Conservation (phyloP, 2,329 filamentous ascomycete species). For the Thielaviopsis euricoi region DNA sequence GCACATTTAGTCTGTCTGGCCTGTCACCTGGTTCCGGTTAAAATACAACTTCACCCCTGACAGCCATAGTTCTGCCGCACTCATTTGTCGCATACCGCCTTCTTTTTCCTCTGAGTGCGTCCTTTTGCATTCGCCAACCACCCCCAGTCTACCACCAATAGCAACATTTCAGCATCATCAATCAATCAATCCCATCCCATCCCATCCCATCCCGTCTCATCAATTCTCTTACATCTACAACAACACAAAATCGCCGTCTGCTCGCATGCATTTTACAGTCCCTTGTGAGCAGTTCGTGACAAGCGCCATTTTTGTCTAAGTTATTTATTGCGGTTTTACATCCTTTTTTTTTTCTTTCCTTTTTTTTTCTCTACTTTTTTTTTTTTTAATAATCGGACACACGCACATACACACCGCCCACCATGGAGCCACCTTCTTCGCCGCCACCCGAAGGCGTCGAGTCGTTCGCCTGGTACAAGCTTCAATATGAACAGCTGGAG, state of each 20-base stretch:
- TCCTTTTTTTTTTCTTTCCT: neutral
- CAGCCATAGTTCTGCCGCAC: neutral
- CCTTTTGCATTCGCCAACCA: neutral
- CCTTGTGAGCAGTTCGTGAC: neutral
- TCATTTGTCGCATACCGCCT: slow-evolving; percentile 10
- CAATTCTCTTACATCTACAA: neutral
- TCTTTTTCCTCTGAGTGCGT: slow-evolving; percentile 1
- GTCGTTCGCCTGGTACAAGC: slow-evolving; percentile 85
- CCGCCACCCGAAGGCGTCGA: slow-evolving; percentile 49
- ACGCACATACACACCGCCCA: slow-evolving; percentile 16
- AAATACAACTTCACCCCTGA: neutral
- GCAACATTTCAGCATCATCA: too few relatives aligned
- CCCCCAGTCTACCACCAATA: neutral
- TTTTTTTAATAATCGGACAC: neutral
- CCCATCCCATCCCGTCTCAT: neutral
- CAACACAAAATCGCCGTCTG: neutral
- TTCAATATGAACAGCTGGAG: slow-evolving; percentile 86
- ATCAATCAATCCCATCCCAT: neutral
- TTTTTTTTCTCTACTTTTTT: neutral
- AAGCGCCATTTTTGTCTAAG: neutral
- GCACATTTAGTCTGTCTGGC: neutral
- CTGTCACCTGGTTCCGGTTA: neutral
- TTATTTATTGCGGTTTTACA: neutral
- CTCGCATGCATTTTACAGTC: neutral
- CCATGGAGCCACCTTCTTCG: slow-evolving; percentile 46